Evolutionary conservation across 768 basidiomycete species (phyloP).

Genomic region (Hemileccinum rubropunctum): DNA sequence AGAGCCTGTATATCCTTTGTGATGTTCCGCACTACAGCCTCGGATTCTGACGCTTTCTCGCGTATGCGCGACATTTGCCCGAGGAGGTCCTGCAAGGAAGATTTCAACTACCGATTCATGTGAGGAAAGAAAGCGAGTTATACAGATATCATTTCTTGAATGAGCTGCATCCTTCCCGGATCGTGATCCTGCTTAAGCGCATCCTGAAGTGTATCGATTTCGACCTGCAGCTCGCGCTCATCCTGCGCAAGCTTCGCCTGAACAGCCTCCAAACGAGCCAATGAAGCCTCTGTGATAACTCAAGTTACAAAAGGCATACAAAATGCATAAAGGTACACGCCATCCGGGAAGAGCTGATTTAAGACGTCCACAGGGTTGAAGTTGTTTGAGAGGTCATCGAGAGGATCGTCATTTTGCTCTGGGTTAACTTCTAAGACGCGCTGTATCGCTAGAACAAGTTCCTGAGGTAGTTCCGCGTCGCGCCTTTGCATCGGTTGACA

Average conservation of each 20-base stretch:
- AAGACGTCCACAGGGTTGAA: constrained; percentile 54
- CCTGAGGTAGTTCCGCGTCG: constrained; percentile 56
- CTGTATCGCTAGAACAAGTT: constrained; percentile 68
- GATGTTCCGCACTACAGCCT: constrained; percentile 92
- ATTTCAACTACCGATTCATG: constrained; percentile 3
- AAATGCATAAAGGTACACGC: constrained; percentile 39
- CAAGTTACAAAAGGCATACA: neutral
- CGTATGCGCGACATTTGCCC: constrained; percentile 95
- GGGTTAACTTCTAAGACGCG: constrained; percentile 59
- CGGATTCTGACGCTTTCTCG: constrained; percentile 95
- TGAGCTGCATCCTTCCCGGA: constrained; percentile 82
- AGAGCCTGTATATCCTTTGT: constrained; percentile 96
- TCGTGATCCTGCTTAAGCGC: constrained; percentile 78
- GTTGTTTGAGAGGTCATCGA: constrained; percentile 55
- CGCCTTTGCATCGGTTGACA: constrained; percentile 19
- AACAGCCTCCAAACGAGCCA: constrained; percentile 69
- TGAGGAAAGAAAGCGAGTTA: constrained; percentile 18
- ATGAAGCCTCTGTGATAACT: constrained; percentile 59
- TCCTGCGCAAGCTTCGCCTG: constrained; percentile 66
- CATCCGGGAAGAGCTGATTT: constrained; percentile 75
- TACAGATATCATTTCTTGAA: constrained; percentile 96
- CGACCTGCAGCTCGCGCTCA: constrained; percentile 64
- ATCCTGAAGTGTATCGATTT: constrained; percentile 65
- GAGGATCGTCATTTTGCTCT: constrained; percentile 45
- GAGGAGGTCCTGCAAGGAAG: constrained; percentile 69